Conservation (phyloP, 169 alveolate species). For the Plasmodium yoelii region DNA sequence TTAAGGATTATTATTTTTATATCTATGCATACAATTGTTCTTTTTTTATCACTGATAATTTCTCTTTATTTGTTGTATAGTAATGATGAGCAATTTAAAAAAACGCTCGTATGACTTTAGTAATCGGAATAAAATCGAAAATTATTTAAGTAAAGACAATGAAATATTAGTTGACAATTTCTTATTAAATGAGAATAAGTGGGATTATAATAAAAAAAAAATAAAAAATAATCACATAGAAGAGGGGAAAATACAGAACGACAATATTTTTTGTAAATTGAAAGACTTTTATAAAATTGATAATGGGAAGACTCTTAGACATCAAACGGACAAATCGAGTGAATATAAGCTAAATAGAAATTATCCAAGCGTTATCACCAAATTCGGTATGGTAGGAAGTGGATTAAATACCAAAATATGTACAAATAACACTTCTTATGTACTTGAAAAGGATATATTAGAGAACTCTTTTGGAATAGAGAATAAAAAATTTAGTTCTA, state of each 20-base stretch:
- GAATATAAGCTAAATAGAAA: not conserved
- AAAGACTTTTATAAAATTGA: slow-evolving; percentile 47
- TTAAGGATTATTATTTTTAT: too few relatives aligned
- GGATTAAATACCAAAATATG: not conserved
- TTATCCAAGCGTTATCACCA: not conserved
- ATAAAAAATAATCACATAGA: slow-evolving; percentile 7
- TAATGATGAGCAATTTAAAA: slow-evolving; percentile 14
- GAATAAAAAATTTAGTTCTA: not conserved
- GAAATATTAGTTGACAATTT: slow-evolving; percentile 6
- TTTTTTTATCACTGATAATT: not conserved
- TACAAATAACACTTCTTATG: not conserved
- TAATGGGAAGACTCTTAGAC: not conserved
- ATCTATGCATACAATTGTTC: too few relatives aligned
- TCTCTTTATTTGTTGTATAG: not conserved
- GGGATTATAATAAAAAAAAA: slow-evolving; percentile 22
- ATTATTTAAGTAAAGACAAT: not conserved
- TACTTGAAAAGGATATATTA: not conserved
- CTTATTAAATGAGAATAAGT: not conserved
- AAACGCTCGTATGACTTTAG: slow-evolving; percentile 24
- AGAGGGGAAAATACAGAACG: not conserved
- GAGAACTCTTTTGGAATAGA: not conserved
- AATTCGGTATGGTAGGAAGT: not conserved
- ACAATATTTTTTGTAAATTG: slow-evolving; percentile 27
- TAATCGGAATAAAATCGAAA: not conserved
- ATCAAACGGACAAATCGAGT: not conserved